Evolutionary conservation across 805 yeast genomes (phyloP).

Genomic region (Limtongia smithiae): DNA sequence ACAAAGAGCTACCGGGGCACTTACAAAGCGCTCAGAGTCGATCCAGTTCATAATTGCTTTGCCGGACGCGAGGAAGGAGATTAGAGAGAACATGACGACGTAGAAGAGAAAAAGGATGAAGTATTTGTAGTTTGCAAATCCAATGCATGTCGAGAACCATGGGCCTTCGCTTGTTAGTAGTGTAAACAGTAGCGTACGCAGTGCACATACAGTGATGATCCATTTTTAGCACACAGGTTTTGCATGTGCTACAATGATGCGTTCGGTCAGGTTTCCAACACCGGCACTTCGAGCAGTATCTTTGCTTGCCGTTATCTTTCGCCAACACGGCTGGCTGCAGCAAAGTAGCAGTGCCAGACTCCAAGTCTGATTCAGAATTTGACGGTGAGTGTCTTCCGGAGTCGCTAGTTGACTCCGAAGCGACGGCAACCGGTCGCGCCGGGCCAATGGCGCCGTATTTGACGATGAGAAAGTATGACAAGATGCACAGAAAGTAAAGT

Average conservation of each 20-base stretch:
- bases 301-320: slow-evolving; percentile 41
- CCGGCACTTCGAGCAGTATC: slow-evolving; percentile 42
- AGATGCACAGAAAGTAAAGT: slow-evolving; percentile 29
- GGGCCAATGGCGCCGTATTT: slow-evolving; percentile 39
- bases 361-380: slow-evolving; percentile 28
- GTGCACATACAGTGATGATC: slow-evolving; percentile 53
- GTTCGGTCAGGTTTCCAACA: slow-evolving; percentile 46
- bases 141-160: slow-evolving; percentile 90
- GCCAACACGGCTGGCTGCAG: slow-evolving; percentile 40
- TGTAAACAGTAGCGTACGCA: too few species aligned
- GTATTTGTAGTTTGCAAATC: slow-evolving; percentile 71
- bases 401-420: background rate
- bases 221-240: slow-evolving; percentile 47
- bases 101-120: slow-evolving; percentile 72
- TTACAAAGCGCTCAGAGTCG: slow-evolving; percentile 39
- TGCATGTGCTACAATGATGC: slow-evolving; percentile 44
- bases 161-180: slow-evolving; percentile 76
- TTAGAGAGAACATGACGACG: slow-evolving; percentile 52
- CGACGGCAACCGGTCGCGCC: slow-evolving; percentile 1
- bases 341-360: slow-evolving; percentile 28
- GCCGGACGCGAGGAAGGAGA: slow-evolving; percentile 44
- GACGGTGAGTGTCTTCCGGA: background rate
- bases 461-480: slow-evolving; percentile 34
- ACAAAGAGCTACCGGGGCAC: background rate
- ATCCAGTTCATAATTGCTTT: slow-evolving; percentile 50